These are phyloP conservation scores for Coemansia pectinata DNA, from an alignment of 192 early-diverging fungal species.

Conservation along the genomic window DNA sequence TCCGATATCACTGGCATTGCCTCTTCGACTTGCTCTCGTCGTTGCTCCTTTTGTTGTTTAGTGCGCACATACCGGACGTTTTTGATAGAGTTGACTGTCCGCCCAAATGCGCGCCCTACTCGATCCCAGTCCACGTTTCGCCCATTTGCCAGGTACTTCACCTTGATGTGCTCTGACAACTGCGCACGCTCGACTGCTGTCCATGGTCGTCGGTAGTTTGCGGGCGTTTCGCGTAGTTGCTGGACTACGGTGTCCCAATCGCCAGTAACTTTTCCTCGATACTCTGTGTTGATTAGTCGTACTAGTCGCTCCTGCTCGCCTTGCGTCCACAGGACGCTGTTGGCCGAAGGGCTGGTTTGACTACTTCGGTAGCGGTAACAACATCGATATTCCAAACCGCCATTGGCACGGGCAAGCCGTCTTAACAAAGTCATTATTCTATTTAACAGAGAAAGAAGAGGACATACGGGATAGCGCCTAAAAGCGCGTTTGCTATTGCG, in stretches of 20 bases:
- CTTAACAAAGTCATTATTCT: not conserved
- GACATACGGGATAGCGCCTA: not conserved
- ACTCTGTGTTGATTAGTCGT: conserved; percentile 1
- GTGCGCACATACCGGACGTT: not conserved
- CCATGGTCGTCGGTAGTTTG: conserved; percentile 5
- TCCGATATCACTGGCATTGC: not conserved
- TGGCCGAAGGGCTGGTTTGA: not conserved
- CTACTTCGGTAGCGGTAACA: not conserved
- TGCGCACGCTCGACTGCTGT: not conserved
- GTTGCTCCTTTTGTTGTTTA: not conserved
- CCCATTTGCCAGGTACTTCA: not conserved
- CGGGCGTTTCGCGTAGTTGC: conserved; percentile 2
- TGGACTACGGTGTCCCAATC: conserved; percentile 15
- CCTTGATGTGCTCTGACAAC: not conserved
- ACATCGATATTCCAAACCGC: not conserved
- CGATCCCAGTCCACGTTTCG: conserved; percentile 5
- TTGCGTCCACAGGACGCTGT: not conserved
- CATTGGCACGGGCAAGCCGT: not conserved
- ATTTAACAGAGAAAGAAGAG: not conserved
- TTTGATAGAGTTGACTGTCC: conserved; percentile 1
- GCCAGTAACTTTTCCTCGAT: conserved; percentile 7
- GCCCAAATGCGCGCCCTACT: conserved; percentile 1
- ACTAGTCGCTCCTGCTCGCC: conserved; percentile 7
- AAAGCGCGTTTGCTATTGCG: not conserved
- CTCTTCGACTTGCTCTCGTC: not conserved